Percentiles rank a stretch among this genome's conserved stretches.
Conservation (phyloP, 805 yeast genomes). For the Isabelozyma heimii region DNA sequence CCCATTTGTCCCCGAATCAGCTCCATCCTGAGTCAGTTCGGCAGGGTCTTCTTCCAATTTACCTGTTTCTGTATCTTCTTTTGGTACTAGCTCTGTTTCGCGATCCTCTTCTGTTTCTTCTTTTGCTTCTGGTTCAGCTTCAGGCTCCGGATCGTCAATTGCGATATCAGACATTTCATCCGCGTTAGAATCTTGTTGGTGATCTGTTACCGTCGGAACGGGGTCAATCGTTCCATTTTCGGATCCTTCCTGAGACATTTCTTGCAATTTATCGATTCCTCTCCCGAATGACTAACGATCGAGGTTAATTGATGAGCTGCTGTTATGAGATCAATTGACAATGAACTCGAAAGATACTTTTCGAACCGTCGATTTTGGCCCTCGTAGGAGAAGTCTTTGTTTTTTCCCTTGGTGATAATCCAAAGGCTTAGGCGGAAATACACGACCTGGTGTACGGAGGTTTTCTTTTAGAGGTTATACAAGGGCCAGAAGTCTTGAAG, state of each 20-base stretch:
- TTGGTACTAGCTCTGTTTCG: not conserved
- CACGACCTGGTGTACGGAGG: not conserved
- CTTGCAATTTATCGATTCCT: not conserved
- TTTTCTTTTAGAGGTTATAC: not conserved
- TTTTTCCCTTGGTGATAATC: not conserved
- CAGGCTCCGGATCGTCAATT: not conserved
- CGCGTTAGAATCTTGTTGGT: constrained; percentile 6
- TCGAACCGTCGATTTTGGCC: no score
- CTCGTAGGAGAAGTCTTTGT: not conserved
- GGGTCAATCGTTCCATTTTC: not conserved
- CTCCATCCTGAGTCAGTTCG: no score
- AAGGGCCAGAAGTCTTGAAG: not conserved
- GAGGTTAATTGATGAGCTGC: not conserved
- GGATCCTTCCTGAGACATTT: not conserved
- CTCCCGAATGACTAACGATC: not conserved
- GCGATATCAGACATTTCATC: not conserved
- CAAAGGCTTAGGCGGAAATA: not conserved
- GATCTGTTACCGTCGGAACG: not conserved
- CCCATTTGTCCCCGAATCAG: not conserved
- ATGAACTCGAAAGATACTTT: not conserved
- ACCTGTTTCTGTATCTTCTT: not conserved
- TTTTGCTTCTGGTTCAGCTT: not conserved
- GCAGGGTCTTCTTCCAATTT: not conserved
- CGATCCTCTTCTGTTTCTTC: not conserved
- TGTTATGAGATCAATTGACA: not conserved